A percentile compares a stretch with the other conserved stretches of the same genome.
Conservation (phyloP, 2,329 filamentous ascomycete genomes). For the Metarhizium robertsii region DNA sequence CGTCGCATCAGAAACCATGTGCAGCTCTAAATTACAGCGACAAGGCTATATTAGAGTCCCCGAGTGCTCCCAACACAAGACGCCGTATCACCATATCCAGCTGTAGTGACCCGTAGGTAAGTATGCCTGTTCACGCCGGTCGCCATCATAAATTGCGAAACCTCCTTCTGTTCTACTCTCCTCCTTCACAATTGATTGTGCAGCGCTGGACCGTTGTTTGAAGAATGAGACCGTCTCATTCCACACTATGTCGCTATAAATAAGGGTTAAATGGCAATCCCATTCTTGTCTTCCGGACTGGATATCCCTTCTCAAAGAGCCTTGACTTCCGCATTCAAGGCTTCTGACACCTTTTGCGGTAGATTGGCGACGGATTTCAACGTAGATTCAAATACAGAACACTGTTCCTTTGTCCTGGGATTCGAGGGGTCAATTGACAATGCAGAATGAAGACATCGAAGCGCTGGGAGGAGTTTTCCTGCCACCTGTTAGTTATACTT, state of each 20-base stretch:
- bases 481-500: slow-evolving; percentile 5
- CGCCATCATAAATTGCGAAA: too few relatives aligned
- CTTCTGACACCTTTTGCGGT: slow-evolving; percentile 54
- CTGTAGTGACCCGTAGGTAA: too few relatives aligned
- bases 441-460: slow-evolving; percentile 74
- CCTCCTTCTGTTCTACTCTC: too few relatives aligned
- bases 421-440: slow-evolving; percentile 58
- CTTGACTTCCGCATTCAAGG: slow-evolving; percentile 61
- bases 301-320: slow-evolving; percentile 17
- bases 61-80: not conserved
- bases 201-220: not conserved
- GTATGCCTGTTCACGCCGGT: too few relatives aligned
- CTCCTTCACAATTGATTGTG: too few relatives aligned
- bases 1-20: not conserved
- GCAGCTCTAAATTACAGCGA: not conserved
- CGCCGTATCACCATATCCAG: not conserved
- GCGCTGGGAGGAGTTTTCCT: slow-evolving; percentile 82
- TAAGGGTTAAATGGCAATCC: not conserved
- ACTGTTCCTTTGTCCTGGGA: slow-evolving; percentile 67
- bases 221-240: not conserved
- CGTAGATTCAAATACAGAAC: slow-evolving; percentile 57
- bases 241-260: not conserved
- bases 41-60: not conserved
- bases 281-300: not conserved
- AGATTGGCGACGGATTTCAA: slow-evolving; percentile 49